Conservation (phyloP, 208 protist species). For the Crithidia mellificae region DNA sequence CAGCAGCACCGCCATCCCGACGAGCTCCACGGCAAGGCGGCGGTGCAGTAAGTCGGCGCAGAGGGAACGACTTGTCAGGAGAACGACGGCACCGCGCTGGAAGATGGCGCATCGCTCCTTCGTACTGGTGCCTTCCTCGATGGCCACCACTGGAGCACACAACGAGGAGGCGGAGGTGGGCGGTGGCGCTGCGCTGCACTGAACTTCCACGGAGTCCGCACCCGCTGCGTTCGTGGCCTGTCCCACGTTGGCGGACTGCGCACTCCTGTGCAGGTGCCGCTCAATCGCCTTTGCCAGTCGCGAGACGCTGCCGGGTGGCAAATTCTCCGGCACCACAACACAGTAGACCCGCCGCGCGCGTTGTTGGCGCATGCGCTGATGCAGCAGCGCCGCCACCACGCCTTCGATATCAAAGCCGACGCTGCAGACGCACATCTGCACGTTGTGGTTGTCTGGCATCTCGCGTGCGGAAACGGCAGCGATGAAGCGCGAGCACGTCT, state of each 20-base stretch:
- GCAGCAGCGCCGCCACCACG: conserved; percentile 44
- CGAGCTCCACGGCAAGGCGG: conserved; percentile 59
- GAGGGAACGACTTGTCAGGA: conserved; percentile 59
- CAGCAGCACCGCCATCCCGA: conserved; percentile 46
- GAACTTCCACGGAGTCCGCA: too few relatives aligned
- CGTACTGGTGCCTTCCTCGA: conserved; percentile 64
- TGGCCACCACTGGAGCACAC: conserved; percentile 39
- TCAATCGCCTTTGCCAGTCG: conserved; percentile 76
- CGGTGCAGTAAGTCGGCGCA: conserved; percentile 84
- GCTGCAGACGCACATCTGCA: conserved; percentile 71
- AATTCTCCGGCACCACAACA: conserved; percentile 94
- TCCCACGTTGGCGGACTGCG: background rate
- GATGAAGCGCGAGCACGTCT: conserved; percentile 42
- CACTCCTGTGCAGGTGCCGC: conserved; percentile 10
- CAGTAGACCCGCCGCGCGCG: conserved; percentile 36
- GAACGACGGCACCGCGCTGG: conserved; percentile 62
- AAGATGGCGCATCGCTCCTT: conserved; percentile 69
- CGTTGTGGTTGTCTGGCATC: conserved; percentile 45
- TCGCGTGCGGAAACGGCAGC: conserved; percentile 35
- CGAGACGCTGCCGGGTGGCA: conserved; percentile 83
- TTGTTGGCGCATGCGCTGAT: conserved; percentile 16
- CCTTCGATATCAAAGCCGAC: conserved; percentile 61
- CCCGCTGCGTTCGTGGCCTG: too few relatives aligned
- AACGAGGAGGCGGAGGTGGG: background rate
- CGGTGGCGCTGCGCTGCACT: background rate